A percentile compares a stretch with the other conserved stretches of the same genome.
Evolutionary conservation across 306 rosid genomes (phyloP).

Genomic region (Dalbergia oliveri): DNA sequence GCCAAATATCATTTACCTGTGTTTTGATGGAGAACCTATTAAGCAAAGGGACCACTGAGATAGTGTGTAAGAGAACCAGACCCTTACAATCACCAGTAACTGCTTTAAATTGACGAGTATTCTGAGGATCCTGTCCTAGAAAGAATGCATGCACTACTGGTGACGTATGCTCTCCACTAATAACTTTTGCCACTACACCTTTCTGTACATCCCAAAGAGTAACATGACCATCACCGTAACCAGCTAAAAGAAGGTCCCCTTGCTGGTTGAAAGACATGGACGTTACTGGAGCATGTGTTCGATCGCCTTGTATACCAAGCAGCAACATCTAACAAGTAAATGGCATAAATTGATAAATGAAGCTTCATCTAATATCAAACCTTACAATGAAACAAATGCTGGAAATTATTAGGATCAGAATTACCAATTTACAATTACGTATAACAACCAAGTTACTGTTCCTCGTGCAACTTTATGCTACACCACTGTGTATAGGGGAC

Average conservation of each 20-base stretch:
- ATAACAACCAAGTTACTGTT: too few relatives aligned
- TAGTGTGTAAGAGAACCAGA: constrained; percentile 79
- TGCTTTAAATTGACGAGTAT: constrained; percentile 91
- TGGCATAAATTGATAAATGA: constrained; percentile 36
- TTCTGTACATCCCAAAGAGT: constrained; percentile 92
- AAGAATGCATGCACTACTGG: constrained; percentile 91
- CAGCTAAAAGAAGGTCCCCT: constrained; percentile 96
- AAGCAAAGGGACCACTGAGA: constrained; percentile 80
- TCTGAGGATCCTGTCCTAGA: constrained; percentile 93
- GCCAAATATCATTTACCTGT: constrained; percentile 66
- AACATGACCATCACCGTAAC: constrained; percentile 91
- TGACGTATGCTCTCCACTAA: constrained; percentile 87
- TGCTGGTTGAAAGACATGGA: constrained; percentile 93
- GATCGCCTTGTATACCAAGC: constrained; percentile 90
- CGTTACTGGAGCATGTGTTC: constrained; percentile 77
- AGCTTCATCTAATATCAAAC: constrained; percentile 40
- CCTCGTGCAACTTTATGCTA: too few relatives aligned
- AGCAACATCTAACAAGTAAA: constrained; percentile 71
- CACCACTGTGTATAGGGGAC: too few relatives aligned
- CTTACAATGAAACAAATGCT: constrained; percentile 37
- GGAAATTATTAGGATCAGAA: too few relatives aligned
- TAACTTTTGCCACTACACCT: constrained; percentile 73
- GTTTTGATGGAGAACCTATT: constrained; percentile 81
- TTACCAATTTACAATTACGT: too few relatives aligned
- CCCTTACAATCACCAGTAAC: constrained; percentile 97